phyloP scores from a whole-genome alignment of 2,329 filamentous ascomycete species.

The Zymoseptoria brevis region DNA sequence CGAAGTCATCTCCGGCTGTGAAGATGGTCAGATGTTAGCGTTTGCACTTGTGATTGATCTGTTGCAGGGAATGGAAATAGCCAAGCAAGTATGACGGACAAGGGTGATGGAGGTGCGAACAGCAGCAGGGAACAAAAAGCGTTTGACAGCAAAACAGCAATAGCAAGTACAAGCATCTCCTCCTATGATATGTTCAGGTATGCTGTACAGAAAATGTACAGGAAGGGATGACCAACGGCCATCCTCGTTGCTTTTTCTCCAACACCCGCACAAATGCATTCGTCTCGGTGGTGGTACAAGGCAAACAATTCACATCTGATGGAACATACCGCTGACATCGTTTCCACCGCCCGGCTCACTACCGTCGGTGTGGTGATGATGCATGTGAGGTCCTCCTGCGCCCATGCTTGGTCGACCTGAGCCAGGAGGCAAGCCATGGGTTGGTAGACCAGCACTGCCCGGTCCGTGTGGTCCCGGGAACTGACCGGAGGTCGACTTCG shows the following conservation, averaged over 20 bases:
- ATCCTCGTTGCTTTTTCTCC: conserved; percentile 9
- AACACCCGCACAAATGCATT: conserved; percentile 14
- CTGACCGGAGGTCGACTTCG: conserved; percentile 16
- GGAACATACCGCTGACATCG: conserved; percentile 95
- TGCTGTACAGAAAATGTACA: conserved; percentile 12
- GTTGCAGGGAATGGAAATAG: conserved; percentile 20
- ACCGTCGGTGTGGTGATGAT: conserved; percentile 68
- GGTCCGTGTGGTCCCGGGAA: conserved; percentile 57
- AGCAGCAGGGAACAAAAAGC: conserved; percentile 28
- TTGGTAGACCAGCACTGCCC: conserved; percentile 52
- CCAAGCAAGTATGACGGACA: conserved; percentile 23
- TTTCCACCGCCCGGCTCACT: conserved; percentile 53
- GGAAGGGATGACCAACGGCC: conserved; percentile 15
- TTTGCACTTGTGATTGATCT: conserved; percentile 22
- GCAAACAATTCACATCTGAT: conserved; percentile 61
- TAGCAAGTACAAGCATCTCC: conserved; percentile 22
- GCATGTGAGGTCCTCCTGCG: conserved; percentile 46
- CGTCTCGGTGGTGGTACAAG: conserved; percentile 34
- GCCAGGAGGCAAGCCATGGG: conserved; percentile 52
- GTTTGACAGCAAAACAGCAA: conserved; percentile 25
- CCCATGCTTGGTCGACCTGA: conserved; percentile 52
- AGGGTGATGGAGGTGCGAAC: conserved; percentile 16
- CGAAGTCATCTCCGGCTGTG: conserved; percentile 51
- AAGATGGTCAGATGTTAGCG: conserved; percentile 37
- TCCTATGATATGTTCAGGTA: background rate